phyloP scores from a whole-genome alignment of 2,329 filamentous ascomycete genomes.

The Stagonosporopsis tanaceti region DNA sequence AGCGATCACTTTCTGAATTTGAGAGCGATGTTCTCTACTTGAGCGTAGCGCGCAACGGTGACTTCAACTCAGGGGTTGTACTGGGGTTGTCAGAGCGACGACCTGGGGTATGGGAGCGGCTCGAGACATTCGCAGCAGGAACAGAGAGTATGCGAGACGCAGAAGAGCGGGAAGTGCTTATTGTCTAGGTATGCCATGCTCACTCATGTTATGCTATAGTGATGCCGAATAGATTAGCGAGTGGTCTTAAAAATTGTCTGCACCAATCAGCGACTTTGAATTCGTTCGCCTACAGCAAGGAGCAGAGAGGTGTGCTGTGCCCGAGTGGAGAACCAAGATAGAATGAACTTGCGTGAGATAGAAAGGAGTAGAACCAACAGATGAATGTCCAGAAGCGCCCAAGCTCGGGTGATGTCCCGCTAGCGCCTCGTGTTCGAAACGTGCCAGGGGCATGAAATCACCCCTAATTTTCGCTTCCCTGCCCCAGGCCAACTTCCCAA shows the following conservation, averaged over 20 bases:
- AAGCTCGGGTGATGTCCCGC: constrained; percentile 22
- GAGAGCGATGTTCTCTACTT: constrained; percentile 37
- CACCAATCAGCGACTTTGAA: not conserved
- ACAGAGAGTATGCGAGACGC: constrained; percentile 30
- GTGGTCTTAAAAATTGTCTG: no score
- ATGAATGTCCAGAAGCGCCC: constrained; percentile 23
- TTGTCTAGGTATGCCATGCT: constrained; percentile 21
- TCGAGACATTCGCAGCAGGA: constrained; percentile 43
- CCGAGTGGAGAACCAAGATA: not conserved
- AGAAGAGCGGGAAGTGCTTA: constrained; percentile 26
- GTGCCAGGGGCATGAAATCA: constrained; percentile 32
- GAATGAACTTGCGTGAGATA: not conserved
- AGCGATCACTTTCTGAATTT: constrained; percentile 25
- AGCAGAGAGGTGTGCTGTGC: not conserved
- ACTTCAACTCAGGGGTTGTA: constrained; percentile 39
- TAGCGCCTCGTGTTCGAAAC: constrained; percentile 39
- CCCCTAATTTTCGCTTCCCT: constrained; percentile 30
- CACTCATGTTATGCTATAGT: not conserved
- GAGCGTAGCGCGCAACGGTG: constrained; percentile 36
- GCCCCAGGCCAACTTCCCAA: constrained; percentile 23
- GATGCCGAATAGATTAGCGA: constrained; percentile 1
- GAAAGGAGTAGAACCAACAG: not conserved
- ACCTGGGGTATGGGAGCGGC: constrained; percentile 29
- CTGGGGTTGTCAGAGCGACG: constrained; percentile 30
- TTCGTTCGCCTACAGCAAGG: not conserved